Conservation (phyloP, 208 protist species). For the Baffinella frigidus region DNA sequence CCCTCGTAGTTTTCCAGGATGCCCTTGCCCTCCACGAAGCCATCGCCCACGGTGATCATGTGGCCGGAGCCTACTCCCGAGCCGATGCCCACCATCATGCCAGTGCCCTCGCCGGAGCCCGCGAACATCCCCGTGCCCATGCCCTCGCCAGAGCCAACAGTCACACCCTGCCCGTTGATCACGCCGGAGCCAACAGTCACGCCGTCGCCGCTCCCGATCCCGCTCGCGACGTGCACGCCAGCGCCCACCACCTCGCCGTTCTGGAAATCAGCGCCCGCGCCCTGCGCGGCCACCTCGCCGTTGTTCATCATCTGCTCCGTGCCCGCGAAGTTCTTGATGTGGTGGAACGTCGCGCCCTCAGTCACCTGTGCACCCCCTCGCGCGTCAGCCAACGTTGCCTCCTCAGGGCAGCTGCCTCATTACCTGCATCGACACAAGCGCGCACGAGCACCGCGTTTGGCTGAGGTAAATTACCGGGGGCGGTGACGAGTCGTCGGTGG, state of each 20-base stretch:
- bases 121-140: conserved; percentile 60
- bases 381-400: neutral
- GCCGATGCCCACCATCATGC: conserved; percentile 59
- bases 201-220: conserved; percentile 42
- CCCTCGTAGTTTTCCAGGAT: conserved; percentile 62
- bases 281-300: conserved; percentile 57
- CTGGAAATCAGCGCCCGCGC: conserved; percentile 52
- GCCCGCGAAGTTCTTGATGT: conserved; percentile 64
- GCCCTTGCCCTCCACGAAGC: conserved; percentile 57
- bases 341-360: conserved; percentile 51
- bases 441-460: too few relatives aligned
- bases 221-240: conserved; percentile 22
- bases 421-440: too few relatives aligned
- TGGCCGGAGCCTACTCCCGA: conserved; percentile 58
- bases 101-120: conserved; percentile 36
- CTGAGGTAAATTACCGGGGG: conserved; percentile 10
- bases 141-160: conserved; percentile 52
- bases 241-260: conserved; percentile 43
- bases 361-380: neutral
- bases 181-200: conserved; percentile 43
- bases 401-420: too few relatives aligned
- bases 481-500: conserved; percentile 50
- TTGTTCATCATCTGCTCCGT: conserved; percentile 64
- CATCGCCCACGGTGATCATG: conserved; percentile 61
- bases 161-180: conserved; percentile 61